Conservation (phyloP, 2,329 filamentous ascomycete genomes). For the Emmonsiellopsis sp. region DNA sequence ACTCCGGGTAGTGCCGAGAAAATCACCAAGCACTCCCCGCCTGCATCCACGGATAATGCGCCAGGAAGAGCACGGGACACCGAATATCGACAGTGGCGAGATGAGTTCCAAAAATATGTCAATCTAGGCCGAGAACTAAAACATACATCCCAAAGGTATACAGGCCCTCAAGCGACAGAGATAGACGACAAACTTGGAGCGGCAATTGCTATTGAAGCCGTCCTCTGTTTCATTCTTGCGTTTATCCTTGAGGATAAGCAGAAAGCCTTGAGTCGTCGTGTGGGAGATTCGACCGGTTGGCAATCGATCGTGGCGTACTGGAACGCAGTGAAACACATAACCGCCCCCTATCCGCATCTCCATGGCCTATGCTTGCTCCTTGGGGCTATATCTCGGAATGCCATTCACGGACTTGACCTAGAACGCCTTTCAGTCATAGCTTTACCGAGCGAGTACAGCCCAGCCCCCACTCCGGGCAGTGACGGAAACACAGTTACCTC, state of each 20-base stretch:
- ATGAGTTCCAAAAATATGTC: slow-evolving; percentile 33
- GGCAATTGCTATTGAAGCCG: slow-evolving; percentile 33
- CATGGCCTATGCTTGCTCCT: slow-evolving; percentile 36
- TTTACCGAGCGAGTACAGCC: slow-evolving; percentile 29
- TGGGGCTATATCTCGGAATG: slow-evolving; percentile 37
- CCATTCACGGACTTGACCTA: slow-evolving; percentile 35
- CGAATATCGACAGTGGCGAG: slow-evolving; percentile 34
- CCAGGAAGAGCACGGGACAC: slow-evolving; percentile 18
- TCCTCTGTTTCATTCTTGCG: slow-evolving; percentile 39
- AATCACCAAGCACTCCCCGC: slow-evolving; percentile 19
- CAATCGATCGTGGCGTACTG: slow-evolving; percentile 38
- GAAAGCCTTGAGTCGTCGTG: slow-evolving; percentile 26
- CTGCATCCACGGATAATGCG: slow-evolving; percentile 16
- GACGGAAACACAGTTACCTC: slow-evolving; percentile 28
- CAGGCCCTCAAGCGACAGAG: slow-evolving; percentile 16
- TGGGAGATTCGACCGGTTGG: slow-evolving; percentile 35
- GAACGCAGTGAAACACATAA: slow-evolving; percentile 33
- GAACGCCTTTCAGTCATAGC: slow-evolving; percentile 33
- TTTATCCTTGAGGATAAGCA: slow-evolving; percentile 34
- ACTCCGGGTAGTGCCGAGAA: slow-evolving; percentile 17
- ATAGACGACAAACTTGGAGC: slow-evolving; percentile 29
- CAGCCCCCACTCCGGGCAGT: slow-evolving; percentile 34
- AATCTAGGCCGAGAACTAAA: slow-evolving; percentile 37
- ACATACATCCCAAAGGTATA: slow-evolving; percentile 32
- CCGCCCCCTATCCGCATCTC: slow-evolving; percentile 29